Base-by-base conservation (phyloP, 2,329 filamentous ascomycete species). In the Lachnellula suecica region DNA sequence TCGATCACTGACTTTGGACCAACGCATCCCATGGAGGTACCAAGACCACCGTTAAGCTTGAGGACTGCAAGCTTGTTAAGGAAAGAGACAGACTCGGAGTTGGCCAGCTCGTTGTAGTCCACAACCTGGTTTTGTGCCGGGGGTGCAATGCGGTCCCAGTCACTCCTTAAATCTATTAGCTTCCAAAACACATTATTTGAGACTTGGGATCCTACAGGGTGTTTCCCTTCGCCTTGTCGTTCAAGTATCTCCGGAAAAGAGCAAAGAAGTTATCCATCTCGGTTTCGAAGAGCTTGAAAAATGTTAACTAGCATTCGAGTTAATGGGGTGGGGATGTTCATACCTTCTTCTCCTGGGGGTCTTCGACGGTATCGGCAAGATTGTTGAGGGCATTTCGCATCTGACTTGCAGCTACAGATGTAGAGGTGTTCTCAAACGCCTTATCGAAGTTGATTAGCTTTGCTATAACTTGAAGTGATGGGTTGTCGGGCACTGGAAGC, bases 221-320 rank as follows among this genome's bases (percentile, higher is more conserved):
- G 72, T 94, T 97, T 72, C 93, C 92, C 85, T 97, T 97, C 70
- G 94, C 93, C 82, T 97, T 96, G 79, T 97, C 94, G 72, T 97
- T 97, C 59, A 99, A 80, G 76, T 97, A 99, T 76, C 94, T 86
- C 70, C 94, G 89, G 87, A 99, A 99, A 58, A 99, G 88, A 56
- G 91, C 88, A 71, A 99, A 99, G 82, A 99, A 99, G 85, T 99
- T 99, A 84, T 99, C 94, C 92, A 97, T 97, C 78, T 99, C 93
- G 4, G 92, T 95, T 79, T 97, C 93, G 74, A 97, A 97, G 62
- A 95, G 85, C 89, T 90, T 63, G 63, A 44, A 50, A 42, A n/a
- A 38, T 17, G 51, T 50, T 62, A 57, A 59, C 54, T 46, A 11
- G 57, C 44, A 41, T 8, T 15, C 17, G 15, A 22, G 8, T 25